These are phyloP conservation scores for Westerdykella ornata DNA, from an alignment of 2,329 filamentous ascomycete genomes.

Conservation along the genomic window DNA sequence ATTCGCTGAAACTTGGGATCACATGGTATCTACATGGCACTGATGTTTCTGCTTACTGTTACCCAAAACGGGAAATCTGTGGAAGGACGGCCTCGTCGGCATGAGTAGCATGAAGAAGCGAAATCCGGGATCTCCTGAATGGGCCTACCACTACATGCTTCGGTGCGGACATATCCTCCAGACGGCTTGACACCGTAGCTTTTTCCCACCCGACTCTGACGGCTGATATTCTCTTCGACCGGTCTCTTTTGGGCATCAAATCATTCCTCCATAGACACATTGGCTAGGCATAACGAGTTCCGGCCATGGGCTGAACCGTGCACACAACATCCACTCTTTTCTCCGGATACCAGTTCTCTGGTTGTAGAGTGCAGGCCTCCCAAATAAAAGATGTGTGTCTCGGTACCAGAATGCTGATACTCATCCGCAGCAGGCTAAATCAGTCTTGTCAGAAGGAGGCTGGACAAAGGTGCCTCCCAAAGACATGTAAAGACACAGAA, in stretches of 20 bases:
- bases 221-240: conserved; percentile 4
- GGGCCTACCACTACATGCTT: too few species aligned
- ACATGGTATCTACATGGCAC: conserved; percentile 4
- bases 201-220: too few species aligned
- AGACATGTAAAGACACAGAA: too few species aligned
- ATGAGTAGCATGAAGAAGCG: too few species aligned
- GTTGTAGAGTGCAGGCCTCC: conserved; percentile 9
- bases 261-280: not conserved
- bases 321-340: conserved; percentile 11
- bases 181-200: too few species aligned
- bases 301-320: conserved; percentile 14
- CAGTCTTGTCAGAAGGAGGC: conserved; percentile 6
- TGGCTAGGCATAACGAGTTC: conserved; percentile 15
- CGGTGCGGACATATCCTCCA: too few species aligned
- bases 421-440: conserved; percentile 22
- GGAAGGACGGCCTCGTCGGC: too few species aligned
- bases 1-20: conserved; percentile 6
- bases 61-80: conserved; percentile 9
- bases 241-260: conserved; percentile 7
- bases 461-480: too few species aligned
- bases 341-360: conserved; percentile 5
- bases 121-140: too few species aligned
- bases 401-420: conserved; percentile 13
- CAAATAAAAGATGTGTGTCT: conserved; percentile 6
- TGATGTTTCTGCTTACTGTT: conserved; percentile 13